Percentiles rank a stretch among this genome's conserved stretches.
Conservation (phyloP, 805 yeast species). For the Lachancea waltii region DNA sequence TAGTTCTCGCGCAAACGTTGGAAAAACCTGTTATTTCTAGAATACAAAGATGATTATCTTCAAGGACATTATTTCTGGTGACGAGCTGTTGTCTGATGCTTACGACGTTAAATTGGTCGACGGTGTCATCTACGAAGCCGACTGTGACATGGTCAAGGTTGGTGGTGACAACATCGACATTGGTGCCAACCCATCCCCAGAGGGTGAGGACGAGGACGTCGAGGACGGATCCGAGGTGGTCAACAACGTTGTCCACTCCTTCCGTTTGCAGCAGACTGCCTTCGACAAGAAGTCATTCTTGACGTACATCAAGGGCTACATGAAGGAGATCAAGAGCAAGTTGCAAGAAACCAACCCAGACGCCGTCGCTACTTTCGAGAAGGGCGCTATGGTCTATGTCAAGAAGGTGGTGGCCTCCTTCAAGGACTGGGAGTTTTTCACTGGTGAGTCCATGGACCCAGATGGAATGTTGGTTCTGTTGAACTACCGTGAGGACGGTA, state of each 20-base stretch:
- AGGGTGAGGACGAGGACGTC: constrained; percentile 75
- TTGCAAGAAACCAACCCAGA: constrained; percentile 89
- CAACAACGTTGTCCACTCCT: constrained; percentile 97
- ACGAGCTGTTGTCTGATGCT: constrained; percentile 96
- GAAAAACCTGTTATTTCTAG: constrained; percentile 1
- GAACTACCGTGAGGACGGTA: constrained; percentile 99
- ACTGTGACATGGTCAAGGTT: constrained; percentile 88
- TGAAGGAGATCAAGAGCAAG: constrained; percentile 91
- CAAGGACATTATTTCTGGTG: constrained; percentile 85
- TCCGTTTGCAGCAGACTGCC: constrained; percentile 92
- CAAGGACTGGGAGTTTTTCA: constrained; percentile 99
- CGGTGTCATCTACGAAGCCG: constrained; percentile 91
- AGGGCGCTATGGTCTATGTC: constrained; percentile 94
- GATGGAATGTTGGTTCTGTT: constrained; percentile 96
- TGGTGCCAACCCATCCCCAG: constrained; percentile 99
- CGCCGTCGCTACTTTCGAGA: constrained; percentile 79
- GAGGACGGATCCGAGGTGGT: constrained; percentile 87
- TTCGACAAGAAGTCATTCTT: constrained; percentile 98
- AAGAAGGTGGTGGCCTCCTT: constrained; percentile 93
- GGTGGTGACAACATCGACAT: constrained; percentile 92
- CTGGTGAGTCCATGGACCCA: constrained; percentile 99
- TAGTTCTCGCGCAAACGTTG: constrained; percentile 1
- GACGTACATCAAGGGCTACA: constrained; percentile 97
- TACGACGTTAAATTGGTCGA: constrained; percentile 85
- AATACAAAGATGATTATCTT: constrained; percentile 32